Evolutionary conservation across 257 asterid genomes (phyloP).

Genomic region (Ajuga chamaepitys): DNA sequence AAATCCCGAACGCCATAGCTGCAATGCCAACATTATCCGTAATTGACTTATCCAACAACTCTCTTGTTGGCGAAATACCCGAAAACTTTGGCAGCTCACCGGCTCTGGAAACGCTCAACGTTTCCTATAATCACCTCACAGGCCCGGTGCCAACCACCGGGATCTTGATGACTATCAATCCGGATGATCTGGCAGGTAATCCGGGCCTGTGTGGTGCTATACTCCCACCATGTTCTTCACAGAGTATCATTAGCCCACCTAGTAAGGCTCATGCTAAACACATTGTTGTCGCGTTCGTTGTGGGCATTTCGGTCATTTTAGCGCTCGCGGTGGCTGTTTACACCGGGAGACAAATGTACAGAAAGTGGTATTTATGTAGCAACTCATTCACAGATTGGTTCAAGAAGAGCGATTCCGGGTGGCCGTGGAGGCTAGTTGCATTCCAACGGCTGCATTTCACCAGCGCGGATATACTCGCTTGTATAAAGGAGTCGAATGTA

Average conservation of each 20-base stretch:
- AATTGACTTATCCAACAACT: slow-evolving; percentile 63
- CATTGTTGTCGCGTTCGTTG: slow-evolving; percentile 32
- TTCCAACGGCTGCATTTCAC: slow-evolving; percentile 72
- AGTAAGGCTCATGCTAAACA: slow-evolving; percentile 37
- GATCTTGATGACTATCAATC: slow-evolving; percentile 48
- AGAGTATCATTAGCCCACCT: slow-evolving; percentile 6
- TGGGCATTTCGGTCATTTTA: slow-evolving; percentile 37
- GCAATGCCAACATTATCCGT: slow-evolving; percentile 51
- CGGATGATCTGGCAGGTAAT: slow-evolving; percentile 56
- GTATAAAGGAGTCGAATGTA: slow-evolving; percentile 63
- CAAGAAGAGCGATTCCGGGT: slow-evolving; percentile 41
- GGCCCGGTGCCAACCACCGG: slow-evolving; percentile 73
- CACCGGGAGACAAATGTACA: slow-evolving; percentile 39
- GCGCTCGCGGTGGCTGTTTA: slow-evolving; percentile 27
- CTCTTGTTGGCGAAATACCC: slow-evolving; percentile 59
- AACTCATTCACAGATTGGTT: slow-evolving; percentile 42
- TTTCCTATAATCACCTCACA: slow-evolving; percentile 56
- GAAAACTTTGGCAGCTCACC: slow-evolving; percentile 57
- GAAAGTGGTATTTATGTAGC: slow-evolving; percentile 53
- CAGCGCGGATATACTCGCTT: slow-evolving; percentile 43
- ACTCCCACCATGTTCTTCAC: slow-evolving; percentile 59
- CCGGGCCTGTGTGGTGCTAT: slow-evolving; percentile 67
- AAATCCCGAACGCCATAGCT: slow-evolving; percentile 55
- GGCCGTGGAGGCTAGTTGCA: slow-evolving; percentile 84
- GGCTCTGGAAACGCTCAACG: slow-evolving; percentile 60